Evolutionary conservation across 2,329 filamentous ascomycete species (phyloP), one percentile per base, ranked within the genome.

Genomic region (Escovopsis sp.): DNA sequence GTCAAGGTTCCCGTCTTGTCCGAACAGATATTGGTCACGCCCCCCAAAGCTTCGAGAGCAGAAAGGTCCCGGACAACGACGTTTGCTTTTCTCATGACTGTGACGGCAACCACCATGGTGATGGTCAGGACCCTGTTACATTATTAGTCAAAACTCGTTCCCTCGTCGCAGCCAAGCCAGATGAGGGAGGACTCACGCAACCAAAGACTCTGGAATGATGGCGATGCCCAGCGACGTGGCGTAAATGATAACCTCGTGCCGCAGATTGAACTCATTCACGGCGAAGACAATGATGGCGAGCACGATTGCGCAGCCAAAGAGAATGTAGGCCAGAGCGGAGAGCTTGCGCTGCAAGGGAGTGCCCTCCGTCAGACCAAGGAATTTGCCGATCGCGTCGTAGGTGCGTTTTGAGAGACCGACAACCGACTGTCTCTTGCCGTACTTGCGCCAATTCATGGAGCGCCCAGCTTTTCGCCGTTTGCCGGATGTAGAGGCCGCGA

Each of bases 301-400:
- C 18, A 75, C 54, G 10, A 75, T 57, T n/a, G 73, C 85, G 46
- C 83, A 78, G 38, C 72, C 77, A 55, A 89, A 87, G 3, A 91
- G 73, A 7, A 83, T 64, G 44, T 87, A 80, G 10, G 85, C 85
- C 46, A 91, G 70, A 51, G 83, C 82, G 46, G 81, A 82, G 40
- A 91, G 67, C 60, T 85, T 87, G 49, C 80, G 75, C 61, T 88
- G 83, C 39, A 91, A 66, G 3, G 85, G 85, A 2, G 85, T 91
- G 28, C 85, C 85, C 46, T 79, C 69, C 4, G 69, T 72, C 26
- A 76, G 55, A 39, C 72, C 77, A 42, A 81, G 67, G 51, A 80
- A 77, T 57, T 75, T 73, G 49, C 72, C 71, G 37, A 70, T 49
- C 15, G 66, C 60, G 50, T 71, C 66, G 44, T 67, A 70, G 28